A percentile compares a stretch with the other conserved stretches of the same genome.
phyloP scores from a whole-genome alignment of 1,284 basidiomycete genomes.

The Chondrostereum purpureum region DNA sequence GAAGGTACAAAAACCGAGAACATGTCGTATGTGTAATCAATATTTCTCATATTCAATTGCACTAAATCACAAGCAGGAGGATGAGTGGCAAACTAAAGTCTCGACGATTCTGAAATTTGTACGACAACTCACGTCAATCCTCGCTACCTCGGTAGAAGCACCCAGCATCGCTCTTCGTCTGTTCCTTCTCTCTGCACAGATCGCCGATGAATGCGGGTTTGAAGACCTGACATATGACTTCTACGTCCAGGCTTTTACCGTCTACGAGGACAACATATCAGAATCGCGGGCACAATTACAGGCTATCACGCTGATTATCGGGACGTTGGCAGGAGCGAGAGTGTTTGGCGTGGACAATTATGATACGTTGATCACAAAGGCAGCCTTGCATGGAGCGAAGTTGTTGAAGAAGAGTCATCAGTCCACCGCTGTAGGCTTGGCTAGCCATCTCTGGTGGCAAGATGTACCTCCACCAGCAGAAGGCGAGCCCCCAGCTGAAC shows the following conservation, averaged over 20 bases:
- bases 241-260: conserved; percentile 91
- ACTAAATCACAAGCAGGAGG: no score
- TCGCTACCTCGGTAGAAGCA: conserved; percentile 87
- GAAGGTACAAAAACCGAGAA: conserved; percentile 78
- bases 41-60: conserved; percentile 8
- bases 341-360: conserved; percentile 91
- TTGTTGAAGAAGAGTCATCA: conserved; percentile 95
- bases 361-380: conserved; percentile 93
- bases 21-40: conserved; percentile 39
- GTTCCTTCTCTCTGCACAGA: conserved; percentile 90
- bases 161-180: conserved; percentile 85
- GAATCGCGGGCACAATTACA: conserved; percentile 89
- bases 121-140: conserved; percentile 84
- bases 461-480: conserved; percentile 42
- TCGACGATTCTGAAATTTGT: conserved; percentile 85
- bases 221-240: conserved; percentile 94
- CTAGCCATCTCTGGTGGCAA: conserved; percentile 97
- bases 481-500: conserved; percentile 26
- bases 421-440: conserved; percentile 87
- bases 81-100: conserved; percentile 79
- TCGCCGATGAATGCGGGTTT: conserved; percentile 87
- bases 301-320: conserved; percentile 89
- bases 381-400: conserved; percentile 89
- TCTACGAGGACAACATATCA: conserved; percentile 93
- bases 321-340: conserved; percentile 74